Conservation (phyloP, 768 basidiomycete species). For the Arthromyces matolae region DNA sequence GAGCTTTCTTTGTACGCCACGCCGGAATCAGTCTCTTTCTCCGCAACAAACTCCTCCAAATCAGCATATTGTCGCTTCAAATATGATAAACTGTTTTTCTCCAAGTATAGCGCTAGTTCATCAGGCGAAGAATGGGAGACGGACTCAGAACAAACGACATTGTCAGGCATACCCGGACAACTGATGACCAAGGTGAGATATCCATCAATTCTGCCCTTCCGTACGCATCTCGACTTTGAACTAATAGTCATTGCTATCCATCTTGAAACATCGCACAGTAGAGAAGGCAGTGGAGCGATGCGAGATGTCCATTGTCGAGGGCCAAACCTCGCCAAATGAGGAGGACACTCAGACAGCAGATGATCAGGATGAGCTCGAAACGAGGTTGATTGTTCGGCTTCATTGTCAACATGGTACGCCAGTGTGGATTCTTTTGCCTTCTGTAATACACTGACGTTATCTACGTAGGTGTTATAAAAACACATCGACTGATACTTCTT, state of each 20-base stretch:
- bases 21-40: slow-evolving; percentile 56
- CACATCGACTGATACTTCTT: slow-evolving; percentile 66
- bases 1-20: slow-evolving; percentile 70
- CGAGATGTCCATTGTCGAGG: slow-evolving; percentile 67
- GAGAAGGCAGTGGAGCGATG: slow-evolving; percentile 78
- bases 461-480: slow-evolving; percentile 79
- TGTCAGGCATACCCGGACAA: slow-evolving; percentile 60
- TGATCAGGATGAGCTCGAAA: slow-evolving; percentile 61
- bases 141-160: slow-evolving; percentile 34
- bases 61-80: slow-evolving; percentile 82
- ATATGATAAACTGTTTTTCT: slow-evolving; percentile 67
- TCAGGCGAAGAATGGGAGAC: slow-evolving; percentile 18
- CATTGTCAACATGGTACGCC: slow-evolving; percentile 79
- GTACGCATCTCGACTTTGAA: background rate
- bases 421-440: background rate
- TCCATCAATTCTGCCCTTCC: background rate
- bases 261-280: slow-evolving; percentile 67
- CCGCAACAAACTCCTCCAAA: slow-evolving; percentile 74
- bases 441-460: slow-evolving; percentile 1
- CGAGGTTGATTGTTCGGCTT: slow-evolving; percentile 65
- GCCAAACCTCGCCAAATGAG: slow-evolving; percentile 27
- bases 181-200: slow-evolving; percentile 59
- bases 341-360: slow-evolving; percentile 38
- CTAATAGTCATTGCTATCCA: slow-evolving; percentile 61
- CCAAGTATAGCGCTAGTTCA: slow-evolving; percentile 49